These are phyloP conservation scores for Podaxis sp. DNA, from an alignment of 768 basidiomycete genomes.

Conservation along the genomic window DNA sequence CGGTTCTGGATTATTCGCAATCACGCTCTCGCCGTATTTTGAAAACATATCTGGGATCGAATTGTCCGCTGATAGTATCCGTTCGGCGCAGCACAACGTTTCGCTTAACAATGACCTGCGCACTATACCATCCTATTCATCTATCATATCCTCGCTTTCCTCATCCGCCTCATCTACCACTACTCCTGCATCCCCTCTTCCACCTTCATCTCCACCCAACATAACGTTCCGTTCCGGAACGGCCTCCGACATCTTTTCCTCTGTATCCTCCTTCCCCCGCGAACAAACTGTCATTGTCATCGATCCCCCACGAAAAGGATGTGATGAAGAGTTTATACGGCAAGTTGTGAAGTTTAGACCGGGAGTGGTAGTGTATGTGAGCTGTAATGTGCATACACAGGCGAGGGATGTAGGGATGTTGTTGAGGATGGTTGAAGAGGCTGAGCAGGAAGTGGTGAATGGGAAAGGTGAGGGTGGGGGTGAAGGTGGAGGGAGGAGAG, in stretches of 20 bases:
- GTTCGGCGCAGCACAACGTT: constrained; percentile 66
- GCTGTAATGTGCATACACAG: constrained; percentile 94
- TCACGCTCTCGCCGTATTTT: constrained; percentile 79
- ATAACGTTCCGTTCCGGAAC: constrained; percentile 78
- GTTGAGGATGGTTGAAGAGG: constrained; percentile 45
- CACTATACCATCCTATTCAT: not conserved
- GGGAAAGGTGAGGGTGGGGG: constrained; percentile 32
- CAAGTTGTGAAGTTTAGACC: constrained; percentile 76
- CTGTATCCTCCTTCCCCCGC: constrained; percentile 61
- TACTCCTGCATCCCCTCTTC: not conserved
- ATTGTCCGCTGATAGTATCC: constrained; percentile 72
- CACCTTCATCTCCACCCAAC: constrained; percentile 43
- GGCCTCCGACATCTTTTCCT: constrained; percentile 81
- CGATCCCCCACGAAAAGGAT: constrained; percentile 95
- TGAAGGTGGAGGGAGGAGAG: constrained; percentile 35
- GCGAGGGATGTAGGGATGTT: constrained; percentile 74
- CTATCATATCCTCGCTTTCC: not conserved
- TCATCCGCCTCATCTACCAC: not conserved
- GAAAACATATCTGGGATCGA: constrained; percentile 84
- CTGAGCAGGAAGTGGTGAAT: constrained; percentile 32
- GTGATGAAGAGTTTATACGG: constrained; percentile 73
- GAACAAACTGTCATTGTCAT: constrained; percentile 69
- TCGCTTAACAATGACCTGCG: constrained; percentile 44
- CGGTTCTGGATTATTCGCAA: constrained; percentile 85
- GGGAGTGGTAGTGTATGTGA: constrained; percentile 81